Conservation (phyloP, 768 basidiomycete species). For the Collybia nuda region DNA sequence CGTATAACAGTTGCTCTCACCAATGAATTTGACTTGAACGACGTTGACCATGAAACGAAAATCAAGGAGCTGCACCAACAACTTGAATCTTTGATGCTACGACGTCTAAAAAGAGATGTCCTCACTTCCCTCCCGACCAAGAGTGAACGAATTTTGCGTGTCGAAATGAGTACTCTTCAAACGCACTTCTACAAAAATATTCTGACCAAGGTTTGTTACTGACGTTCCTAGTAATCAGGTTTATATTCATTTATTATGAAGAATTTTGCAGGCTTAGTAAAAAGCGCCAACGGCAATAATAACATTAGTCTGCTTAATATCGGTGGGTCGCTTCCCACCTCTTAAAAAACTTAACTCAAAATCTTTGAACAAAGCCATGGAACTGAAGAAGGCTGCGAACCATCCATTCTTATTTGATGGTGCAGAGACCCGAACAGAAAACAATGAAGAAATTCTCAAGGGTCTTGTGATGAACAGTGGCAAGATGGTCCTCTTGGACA, state of each 20-base stretch:
- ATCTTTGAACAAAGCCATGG: constrained; percentile 69
- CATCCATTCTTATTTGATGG: constrained; percentile 98
- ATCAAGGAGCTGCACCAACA: constrained; percentile 96
- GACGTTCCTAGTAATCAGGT: constrained; percentile 1
- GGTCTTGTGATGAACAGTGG: constrained; percentile 99
- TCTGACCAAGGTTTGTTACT: constrained; percentile 69
- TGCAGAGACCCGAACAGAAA: constrained; percentile 67
- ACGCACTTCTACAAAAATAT: constrained; percentile 99
- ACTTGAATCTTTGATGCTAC: constrained; percentile 90
- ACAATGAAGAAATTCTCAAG: constrained; percentile 81
- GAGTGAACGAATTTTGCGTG: constrained; percentile 95
- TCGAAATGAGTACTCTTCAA: constrained; percentile 96
- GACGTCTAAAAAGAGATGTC: constrained; percentile 94
- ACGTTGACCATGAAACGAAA: constrained; percentile 89
- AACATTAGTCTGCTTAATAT: constrained; percentile 97
- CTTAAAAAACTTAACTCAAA: constrained; percentile 5
- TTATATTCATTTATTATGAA: constrained; percentile 24
- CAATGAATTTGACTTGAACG: constrained; percentile 93
- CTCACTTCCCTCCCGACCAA: constrained; percentile 95
- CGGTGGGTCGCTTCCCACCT: constrained; percentile 39
- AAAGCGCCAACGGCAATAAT: constrained; percentile 84
- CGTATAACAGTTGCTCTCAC: constrained; percentile 72
- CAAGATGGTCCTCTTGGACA: constrained; percentile 97
- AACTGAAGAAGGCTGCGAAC: constrained; percentile 97
- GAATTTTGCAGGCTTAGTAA: constrained; percentile 93